These are phyloP conservation scores for Lachancea nothofagi DNA, from an alignment of 805 yeast species.

Conservation along the genomic window DNA sequence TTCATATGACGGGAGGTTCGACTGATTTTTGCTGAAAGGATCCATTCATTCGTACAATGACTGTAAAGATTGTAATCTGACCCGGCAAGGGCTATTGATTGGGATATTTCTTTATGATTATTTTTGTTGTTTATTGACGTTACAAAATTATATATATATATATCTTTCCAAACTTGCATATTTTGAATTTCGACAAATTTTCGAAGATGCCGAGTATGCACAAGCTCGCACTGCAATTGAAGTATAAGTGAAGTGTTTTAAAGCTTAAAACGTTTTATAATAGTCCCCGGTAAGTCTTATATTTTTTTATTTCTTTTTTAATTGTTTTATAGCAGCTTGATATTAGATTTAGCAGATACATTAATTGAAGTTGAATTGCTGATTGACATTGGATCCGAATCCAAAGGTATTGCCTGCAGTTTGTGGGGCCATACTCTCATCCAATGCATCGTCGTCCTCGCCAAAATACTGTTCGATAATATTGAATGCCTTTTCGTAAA, in stretches of 20 bases:
- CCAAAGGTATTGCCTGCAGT: slow-evolving; percentile 80
- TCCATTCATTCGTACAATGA: slow-evolving; percentile 13
- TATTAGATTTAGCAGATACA: slow-evolving; percentile 1
- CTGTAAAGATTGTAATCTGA: no score
- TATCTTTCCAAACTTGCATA: no score
- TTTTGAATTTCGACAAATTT: no score
- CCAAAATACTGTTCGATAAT: slow-evolving; percentile 89
- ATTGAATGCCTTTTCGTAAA: slow-evolving; percentile 83
- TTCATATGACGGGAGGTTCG: slow-evolving; percentile 17
- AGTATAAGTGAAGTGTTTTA: no score
- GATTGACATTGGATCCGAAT: slow-evolving; percentile 67
- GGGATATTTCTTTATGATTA: no score
- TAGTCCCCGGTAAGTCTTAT: neutral
- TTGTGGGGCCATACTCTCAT: slow-evolving; percentile 72
- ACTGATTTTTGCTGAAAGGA: slow-evolving; percentile 5
- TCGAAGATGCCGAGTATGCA: no score
- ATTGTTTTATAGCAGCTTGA: slow-evolving; percentile 3
- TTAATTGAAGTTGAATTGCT: slow-evolving; percentile 36
- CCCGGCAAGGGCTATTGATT: no score
- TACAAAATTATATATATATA: no score
- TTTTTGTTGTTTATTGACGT: no score
- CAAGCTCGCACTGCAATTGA: no score
- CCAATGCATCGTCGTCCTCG: slow-evolving; percentile 70
- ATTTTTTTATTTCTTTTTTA: neutral
- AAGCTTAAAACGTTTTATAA: no score